These are phyloP conservation scores for Phytopythium sindhum DNA, from an alignment of 352 stramenopile species.

Conservation along the genomic window DNA sequence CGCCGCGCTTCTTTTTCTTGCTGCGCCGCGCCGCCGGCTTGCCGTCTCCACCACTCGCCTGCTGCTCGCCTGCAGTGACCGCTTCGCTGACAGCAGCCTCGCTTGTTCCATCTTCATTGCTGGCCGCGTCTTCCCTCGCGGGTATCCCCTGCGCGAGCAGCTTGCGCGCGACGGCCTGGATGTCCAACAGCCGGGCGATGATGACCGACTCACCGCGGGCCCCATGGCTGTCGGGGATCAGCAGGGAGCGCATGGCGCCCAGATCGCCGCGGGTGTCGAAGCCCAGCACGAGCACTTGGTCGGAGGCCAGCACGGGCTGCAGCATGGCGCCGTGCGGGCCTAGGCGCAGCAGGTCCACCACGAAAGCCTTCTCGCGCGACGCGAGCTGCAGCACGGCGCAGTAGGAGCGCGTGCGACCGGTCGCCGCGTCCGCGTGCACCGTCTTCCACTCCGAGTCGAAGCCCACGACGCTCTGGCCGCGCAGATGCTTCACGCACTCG, in stretches of 20 bases:
- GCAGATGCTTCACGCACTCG: conserved; percentile 37
- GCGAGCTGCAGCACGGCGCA: conserved; percentile 70
- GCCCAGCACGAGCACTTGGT: conserved; percentile 61
- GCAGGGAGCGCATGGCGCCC: conserved; percentile 45
- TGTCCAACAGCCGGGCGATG: conserved; percentile 50
- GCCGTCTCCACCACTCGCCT: conserved; percentile 7
- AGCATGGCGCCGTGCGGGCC: conserved; percentile 28
- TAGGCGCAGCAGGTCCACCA: conserved; percentile 61
- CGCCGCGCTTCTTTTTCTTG: conserved; percentile 24
- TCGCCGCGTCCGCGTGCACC: conserved; percentile 22
- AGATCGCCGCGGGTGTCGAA: conserved; percentile 72
- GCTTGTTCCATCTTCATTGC: background rate
- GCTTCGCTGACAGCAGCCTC: background rate
- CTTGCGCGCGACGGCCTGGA: conserved; percentile 47
- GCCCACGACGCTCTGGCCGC: conserved; percentile 41
- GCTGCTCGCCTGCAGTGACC: conserved; percentile 5
- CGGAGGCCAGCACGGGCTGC: conserved; percentile 35
- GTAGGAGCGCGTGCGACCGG: conserved; percentile 16
- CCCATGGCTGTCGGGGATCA: conserved; percentile 18
- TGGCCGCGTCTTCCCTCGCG: conserved; percentile 5
- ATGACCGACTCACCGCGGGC: conserved; percentile 10
- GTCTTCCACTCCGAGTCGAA: conserved; percentile 84
- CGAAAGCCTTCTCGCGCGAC: conserved; percentile 51
- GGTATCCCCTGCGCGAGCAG: conserved; percentile 15
- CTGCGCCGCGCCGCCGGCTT: background rate